Evolutionary conservation across 1,284 basidiomycete genomes (phyloP).

Genomic region (Pascua sp.): DNA sequence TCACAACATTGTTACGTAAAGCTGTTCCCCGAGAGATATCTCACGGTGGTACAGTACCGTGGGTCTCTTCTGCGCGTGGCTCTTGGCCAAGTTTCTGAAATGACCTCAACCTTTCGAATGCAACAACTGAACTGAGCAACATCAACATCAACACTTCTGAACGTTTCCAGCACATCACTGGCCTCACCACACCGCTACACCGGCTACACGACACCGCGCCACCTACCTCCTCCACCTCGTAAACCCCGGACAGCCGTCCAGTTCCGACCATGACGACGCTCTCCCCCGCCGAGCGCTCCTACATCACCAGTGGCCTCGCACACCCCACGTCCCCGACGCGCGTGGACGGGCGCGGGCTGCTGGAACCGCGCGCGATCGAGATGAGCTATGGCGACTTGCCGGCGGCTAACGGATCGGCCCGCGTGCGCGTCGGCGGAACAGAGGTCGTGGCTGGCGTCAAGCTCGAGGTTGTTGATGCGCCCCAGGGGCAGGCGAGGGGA

Average conservation of each 20-base stretch:
- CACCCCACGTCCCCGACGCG: constrained; percentile 38
- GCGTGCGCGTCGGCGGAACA: constrained; percentile 39
- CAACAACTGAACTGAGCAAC: too few species aligned
- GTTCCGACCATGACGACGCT: constrained; percentile 21
- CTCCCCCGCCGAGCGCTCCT: constrained; percentile 46
- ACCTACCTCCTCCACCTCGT: neutral
- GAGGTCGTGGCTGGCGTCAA: constrained; percentile 47
- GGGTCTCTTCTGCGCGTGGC: too few species aligned
- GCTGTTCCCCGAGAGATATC: too few species aligned
- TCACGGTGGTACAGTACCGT: too few species aligned
- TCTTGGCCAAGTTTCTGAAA: neutral
- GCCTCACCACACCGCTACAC: neutral
- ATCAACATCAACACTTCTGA: neutral
- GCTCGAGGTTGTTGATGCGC: constrained; percentile 42
- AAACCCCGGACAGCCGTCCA: neutral
- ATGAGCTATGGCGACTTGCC: constrained; percentile 45
- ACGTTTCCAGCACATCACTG: too few species aligned
- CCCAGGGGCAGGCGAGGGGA: constrained; percentile 1
- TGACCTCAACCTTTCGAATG: neutral
- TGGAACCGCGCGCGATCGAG: constrained; percentile 32
- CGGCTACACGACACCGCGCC: neutral
- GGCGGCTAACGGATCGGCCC: constrained; percentile 44
- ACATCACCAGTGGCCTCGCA: constrained; percentile 43
- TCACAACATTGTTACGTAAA: too few species aligned
- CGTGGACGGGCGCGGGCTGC: constrained; percentile 36